Evolutionary conservation across 1,139 yeast species (phyloP), one percentile per base, ranked within the genome.

Genomic region (Debaryomyces robertsiae): DNA sequence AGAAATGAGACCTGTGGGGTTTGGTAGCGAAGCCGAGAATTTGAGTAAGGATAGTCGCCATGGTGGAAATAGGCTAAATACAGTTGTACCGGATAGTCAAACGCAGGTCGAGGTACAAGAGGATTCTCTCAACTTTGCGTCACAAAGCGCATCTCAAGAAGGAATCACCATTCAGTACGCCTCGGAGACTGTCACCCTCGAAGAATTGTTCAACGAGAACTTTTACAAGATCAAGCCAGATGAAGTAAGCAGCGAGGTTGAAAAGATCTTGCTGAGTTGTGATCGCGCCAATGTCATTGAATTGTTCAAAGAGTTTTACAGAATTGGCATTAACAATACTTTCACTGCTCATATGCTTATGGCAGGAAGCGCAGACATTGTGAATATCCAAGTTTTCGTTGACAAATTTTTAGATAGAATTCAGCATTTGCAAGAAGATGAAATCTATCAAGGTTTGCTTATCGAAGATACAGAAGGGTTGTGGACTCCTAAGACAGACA

Each of bases 1-100:
- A 14, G 68, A 65, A 42, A 50, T 60, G 17, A 68, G 65, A 44
- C 59, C 63, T 39, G 65, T 73, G 5, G 63, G 67, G 44, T 65
- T 67, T 36, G 68, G 64, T 46, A 62, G 57, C 18, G 63, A 60
- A 7, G 45, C 36, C 2, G 46, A 32, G 6, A 44, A 41, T 13
- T 42, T 18, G 9, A 44, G 32, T 5, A 40, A 27, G 19, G 44
- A 36, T 27, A 41, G 30, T 18, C 38, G 31, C 24, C 41, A 42
- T 24, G 43, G 45, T 30, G 44, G 18, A 3, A 29, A 33, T 10
- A 16, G 14, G 11, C n/a, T 24, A 16, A 24, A 15, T 25, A 24
- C 15, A 15, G 9, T 24, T 27, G 30, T n/a, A 11, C 30, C 16
- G 11, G 23, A 15, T n/a, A 33, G 25, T 33, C 36, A 25, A 33